Conservation (phyloP, 2,329 filamentous ascomycete genomes). For the Sclerotinia spermophila region DNA sequence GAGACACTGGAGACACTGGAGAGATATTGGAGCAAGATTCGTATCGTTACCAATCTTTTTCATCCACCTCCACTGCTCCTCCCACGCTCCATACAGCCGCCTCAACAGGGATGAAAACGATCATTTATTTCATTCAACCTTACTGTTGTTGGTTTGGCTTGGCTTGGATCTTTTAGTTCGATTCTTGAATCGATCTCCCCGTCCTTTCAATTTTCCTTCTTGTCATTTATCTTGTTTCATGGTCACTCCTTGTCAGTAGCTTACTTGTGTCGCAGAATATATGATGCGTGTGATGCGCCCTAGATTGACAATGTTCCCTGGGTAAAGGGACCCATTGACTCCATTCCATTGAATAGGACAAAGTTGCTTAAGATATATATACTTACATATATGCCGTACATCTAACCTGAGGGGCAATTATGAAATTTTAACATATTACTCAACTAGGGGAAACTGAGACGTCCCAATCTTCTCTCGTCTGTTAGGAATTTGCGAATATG, state of each 20-base stretch:
- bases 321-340: constrained; percentile 17
- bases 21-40: not conserved
- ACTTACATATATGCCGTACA: constrained; percentile 2
- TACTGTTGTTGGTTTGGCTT: constrained; percentile 13
- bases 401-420: not conserved
- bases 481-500: constrained; percentile 21
- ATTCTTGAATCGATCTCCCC: constrained; percentile 11
- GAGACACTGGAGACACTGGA: too few relatives aligned
- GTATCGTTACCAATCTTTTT: not conserved
- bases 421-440: not conserved
- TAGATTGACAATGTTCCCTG: constrained; percentile 25
- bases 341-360: constrained; percentile 2
- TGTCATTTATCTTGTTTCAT: constrained; percentile 29
- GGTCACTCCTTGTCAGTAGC: constrained; percentile 29
- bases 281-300: constrained; percentile 35
- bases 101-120: constrained; percentile 8
- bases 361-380: constrained; percentile 3
- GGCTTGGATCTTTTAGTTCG: not conserved
- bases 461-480: constrained; percentile 2
- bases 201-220: constrained; percentile 26
- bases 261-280: constrained; percentile 33
- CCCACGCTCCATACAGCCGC: not conserved
- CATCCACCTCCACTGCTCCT: not conserved
- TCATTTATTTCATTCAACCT: constrained; percentile 1
- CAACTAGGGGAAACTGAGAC: not conserved